These are phyloP conservation scores for Lipomyces japonicus DNA, from an alignment of 805 yeast genomes.

Conservation along the genomic window DNA sequence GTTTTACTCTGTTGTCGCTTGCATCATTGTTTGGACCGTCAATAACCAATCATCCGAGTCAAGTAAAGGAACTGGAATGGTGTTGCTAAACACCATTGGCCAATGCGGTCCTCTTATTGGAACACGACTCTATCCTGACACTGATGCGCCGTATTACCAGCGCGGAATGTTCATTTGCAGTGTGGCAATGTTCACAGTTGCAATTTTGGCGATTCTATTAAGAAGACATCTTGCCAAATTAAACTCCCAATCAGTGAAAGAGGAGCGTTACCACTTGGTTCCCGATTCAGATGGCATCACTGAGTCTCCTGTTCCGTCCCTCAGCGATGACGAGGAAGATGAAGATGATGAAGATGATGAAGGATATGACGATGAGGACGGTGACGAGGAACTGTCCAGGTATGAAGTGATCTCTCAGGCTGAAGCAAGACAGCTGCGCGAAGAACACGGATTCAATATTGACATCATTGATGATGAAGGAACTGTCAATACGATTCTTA, in stretches of 20 bases:
- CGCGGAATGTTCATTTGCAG: slow-evolving; percentile 23
- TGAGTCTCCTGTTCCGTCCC: slow-evolving; percentile 5
- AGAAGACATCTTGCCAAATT: slow-evolving; percentile 26
- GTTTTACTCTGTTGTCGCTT: slow-evolving; percentile 32
- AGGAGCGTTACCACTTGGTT: slow-evolving; percentile 14
- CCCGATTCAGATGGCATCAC: slow-evolving; percentile 7
- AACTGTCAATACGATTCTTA: slow-evolving; percentile 18
- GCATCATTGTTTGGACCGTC: slow-evolving; percentile 33
- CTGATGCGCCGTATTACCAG: slow-evolving; percentile 29
- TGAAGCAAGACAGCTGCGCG: slow-evolving; percentile 27
- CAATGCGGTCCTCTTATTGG: slow-evolving; percentile 36
- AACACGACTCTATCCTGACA: slow-evolving; percentile 31
- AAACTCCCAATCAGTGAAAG: slow-evolving; percentile 11
- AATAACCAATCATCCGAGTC: slow-evolving; percentile 35
- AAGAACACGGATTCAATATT: slow-evolving; percentile 24
- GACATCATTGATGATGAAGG: slow-evolving; percentile 26
- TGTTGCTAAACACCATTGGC: slow-evolving; percentile 33
- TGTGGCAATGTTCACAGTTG: slow-evolving; percentile 20
- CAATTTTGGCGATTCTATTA: slow-evolving; percentile 24
- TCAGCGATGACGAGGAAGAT: slow-evolving; percentile 12
- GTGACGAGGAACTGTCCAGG: slow-evolving; percentile 16
- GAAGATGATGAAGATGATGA: slow-evolving; percentile 10
- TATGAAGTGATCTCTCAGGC: slow-evolving; percentile 21
- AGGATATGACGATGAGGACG: slow-evolving; percentile 21
- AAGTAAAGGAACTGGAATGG: slow-evolving; percentile 34